These are phyloP conservation scores for Amphirosellinia nigrospora DNA, from an alignment of 495 filamentous ascomycete species.

Conservation along the genomic window DNA sequence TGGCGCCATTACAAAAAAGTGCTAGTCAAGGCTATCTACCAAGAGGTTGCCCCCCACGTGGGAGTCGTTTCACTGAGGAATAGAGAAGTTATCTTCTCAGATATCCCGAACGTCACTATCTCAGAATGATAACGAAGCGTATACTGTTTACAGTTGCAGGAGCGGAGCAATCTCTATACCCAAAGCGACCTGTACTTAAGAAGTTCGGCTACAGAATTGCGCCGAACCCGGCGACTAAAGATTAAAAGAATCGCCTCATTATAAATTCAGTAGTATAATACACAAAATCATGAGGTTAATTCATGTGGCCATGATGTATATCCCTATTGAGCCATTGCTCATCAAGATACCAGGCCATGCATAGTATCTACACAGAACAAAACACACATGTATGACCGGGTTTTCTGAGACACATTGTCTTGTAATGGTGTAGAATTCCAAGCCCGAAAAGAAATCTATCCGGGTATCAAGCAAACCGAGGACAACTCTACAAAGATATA, in stretches of 20 bases:
- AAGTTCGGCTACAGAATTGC: neutral
- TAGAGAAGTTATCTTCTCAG: neutral
- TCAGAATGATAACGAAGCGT: neutral
- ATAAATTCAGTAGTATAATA: neutral
- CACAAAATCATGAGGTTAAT: too few relatives aligned
- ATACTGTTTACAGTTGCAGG: neutral
- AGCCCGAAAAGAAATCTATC: slow-evolving; percentile 43
- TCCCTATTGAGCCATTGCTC: too few relatives aligned
- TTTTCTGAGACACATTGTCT: neutral
- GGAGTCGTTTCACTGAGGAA: neutral
- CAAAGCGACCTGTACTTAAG: neutral
- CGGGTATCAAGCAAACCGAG: slow-evolving; percentile 42
- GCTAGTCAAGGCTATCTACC: neutral
- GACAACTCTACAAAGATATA: slow-evolving; percentile 27
- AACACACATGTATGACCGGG: neutral
- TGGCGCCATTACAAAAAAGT: neutral
- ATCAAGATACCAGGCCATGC: neutral
- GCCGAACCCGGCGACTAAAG: too few relatives aligned
- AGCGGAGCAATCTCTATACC: neutral
- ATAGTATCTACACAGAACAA: neutral
- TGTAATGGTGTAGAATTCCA: slow-evolving; percentile 26
- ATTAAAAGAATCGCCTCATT: too few relatives aligned
- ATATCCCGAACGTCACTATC: neutral
- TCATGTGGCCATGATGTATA: too few relatives aligned
- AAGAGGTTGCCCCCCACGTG: neutral